Evolutionary conservation across 768 basidiomycete species (phyloP).

Genomic region (Boletus tomentosulus): DNA sequence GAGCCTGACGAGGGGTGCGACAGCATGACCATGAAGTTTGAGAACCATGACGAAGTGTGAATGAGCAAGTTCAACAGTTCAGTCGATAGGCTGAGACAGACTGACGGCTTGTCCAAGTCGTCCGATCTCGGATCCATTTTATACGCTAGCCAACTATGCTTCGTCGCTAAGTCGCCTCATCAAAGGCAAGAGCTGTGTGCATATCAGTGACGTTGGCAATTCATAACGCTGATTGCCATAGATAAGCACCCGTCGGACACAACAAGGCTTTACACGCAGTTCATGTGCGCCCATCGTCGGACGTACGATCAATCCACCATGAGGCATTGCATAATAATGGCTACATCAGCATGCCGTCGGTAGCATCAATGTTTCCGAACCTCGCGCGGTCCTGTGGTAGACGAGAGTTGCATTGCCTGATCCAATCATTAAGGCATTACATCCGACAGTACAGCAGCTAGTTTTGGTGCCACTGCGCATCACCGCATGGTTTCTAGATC

Average conservation of each 20-base stretch:
- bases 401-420: background rate
- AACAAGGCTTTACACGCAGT: background rate
- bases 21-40: slow-evolving; percentile 39
- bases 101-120: background rate
- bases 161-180: background rate
- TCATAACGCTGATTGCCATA: background rate
- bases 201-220: background rate
- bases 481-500: background rate
- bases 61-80: background rate
- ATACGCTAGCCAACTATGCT: background rate
- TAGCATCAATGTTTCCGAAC: background rate
- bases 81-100: background rate
- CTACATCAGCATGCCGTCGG: background rate
- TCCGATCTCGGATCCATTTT: background rate
- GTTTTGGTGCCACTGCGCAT: background rate
- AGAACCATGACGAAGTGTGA: slow-evolving; percentile 34
- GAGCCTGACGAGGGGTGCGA: slow-evolving; percentile 37
- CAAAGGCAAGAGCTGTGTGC: background rate
- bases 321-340: background rate
- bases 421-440: background rate
- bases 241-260: background rate
- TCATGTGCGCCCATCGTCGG: background rate
- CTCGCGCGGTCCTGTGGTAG: background rate
- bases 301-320: background rate
- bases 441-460: background rate